Conservation (phyloP, 805 yeast species). For the Nakazawaea ernobii region DNA sequence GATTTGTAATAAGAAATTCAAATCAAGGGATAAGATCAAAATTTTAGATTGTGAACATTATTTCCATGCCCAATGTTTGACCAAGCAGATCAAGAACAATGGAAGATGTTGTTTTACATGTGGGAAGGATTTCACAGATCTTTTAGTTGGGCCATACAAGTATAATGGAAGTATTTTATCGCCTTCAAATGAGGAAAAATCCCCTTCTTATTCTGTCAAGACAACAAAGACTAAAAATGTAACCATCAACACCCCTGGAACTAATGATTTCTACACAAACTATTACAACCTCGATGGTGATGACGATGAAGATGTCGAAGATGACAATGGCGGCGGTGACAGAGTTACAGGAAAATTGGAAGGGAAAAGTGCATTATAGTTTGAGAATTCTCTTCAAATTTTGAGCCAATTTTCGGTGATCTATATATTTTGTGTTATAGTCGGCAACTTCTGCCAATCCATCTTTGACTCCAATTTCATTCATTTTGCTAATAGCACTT, state of each 20-base stretch:
- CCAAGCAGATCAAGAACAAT: not conserved
- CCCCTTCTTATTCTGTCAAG: not conserved
- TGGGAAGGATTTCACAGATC: constrained; percentile 5
- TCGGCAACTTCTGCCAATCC: constrained; percentile 50
- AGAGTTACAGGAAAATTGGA: not conserved
- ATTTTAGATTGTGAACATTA: constrained; percentile 3
- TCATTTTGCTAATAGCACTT: constrained; percentile 38
- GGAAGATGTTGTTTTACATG: constrained; percentile 2
- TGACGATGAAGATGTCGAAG: not conserved
- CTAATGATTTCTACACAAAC: constrained; percentile 1
- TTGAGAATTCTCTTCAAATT: constrained; percentile 2
- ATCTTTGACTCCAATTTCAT: constrained; percentile 32
- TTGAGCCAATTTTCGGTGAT: not conserved
- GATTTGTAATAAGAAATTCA: constrained; percentile 5
- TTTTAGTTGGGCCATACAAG: not conserved
- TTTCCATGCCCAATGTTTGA: constrained; percentile 8
- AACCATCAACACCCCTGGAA: not conserved
- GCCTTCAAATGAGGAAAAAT: not conserved
- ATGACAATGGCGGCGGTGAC: not conserved
- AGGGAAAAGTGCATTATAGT: not conserved
- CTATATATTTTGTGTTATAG: constrained; percentile 37
- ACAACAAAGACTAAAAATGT: not conserved
- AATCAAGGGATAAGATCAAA: constrained; percentile 4
- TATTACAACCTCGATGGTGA: not conserved
- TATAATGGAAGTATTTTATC: not conserved